Evolutionary conservation across 2,329 filamentous ascomycete genomes (phyloP).

Genomic region (Arthrobotrys musiformis): DNA sequence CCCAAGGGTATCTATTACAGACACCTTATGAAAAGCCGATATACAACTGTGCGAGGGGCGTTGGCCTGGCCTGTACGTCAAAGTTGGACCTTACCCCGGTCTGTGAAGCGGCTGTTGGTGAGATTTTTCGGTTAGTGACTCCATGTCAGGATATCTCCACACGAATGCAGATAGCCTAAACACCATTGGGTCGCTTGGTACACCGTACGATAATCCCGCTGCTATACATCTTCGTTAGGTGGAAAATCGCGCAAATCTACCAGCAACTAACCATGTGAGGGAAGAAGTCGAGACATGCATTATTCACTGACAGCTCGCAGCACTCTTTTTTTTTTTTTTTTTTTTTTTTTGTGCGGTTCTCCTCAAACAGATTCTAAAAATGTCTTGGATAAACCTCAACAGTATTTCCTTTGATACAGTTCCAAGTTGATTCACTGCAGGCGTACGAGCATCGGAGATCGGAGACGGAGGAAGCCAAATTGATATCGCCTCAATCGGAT

Average conservation of each 20-base stretch:
- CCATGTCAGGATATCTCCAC: constrained; percentile 55
- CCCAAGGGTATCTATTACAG: constrained; percentile 23
- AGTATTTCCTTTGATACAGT: background rate
- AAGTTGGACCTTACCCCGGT: constrained; percentile 29
- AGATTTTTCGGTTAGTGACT: constrained; percentile 51
- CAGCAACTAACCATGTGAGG: constrained; percentile 35
- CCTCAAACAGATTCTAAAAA: background rate
- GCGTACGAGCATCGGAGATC: background rate
- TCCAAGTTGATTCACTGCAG: background rate
- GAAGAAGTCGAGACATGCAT: constrained; percentile 40
- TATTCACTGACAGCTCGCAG: constrained; percentile 6
- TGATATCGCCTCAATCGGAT: background rate
- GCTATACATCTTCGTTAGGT: constrained; percentile 43
- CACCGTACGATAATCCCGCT: constrained; percentile 54
- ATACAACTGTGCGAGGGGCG: constrained; percentile 2
- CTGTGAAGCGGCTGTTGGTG: constrained; percentile 44
- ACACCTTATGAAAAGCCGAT: constrained; percentile 12
- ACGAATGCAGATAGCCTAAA: constrained; percentile 50
- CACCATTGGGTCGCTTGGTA: constrained; percentile 54
- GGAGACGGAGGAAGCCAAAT: constrained; percentile 20
- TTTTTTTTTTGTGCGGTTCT: background rate
- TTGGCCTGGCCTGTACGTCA: constrained; percentile 41
- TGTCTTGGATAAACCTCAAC: constrained; percentile 20
- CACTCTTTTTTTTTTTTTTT: background rate
- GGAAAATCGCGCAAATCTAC: constrained; percentile 56